Conservation (phyloP, 2,329 filamentous ascomycete genomes). For the Curvularia sp. region DNA sequence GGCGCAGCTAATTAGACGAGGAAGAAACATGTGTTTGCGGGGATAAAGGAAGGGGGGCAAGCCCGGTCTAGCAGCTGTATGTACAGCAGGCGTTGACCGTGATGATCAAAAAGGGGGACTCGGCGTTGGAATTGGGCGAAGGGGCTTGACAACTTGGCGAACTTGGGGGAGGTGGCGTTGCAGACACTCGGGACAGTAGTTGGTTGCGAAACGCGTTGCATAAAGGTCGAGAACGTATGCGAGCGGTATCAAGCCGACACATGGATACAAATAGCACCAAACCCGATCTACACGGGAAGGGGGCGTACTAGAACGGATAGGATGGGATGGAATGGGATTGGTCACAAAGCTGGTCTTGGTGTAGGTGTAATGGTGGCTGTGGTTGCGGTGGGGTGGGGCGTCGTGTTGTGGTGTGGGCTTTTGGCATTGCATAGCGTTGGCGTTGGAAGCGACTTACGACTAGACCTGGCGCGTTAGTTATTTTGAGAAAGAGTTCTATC, state of each 20-base stretch:
- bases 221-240: conserved; percentile 39
- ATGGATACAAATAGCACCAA: conserved; percentile 8
- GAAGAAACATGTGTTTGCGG: not conserved
- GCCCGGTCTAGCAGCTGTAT: conserved; percentile 10
- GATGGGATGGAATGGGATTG: conserved; percentile 8
- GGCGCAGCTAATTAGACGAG: conserved; percentile 37
- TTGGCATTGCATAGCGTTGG: conserved; percentile 43
- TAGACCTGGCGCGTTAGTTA: conserved; percentile 9
- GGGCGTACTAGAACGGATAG: conserved; percentile 9
- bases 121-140: conserved; percentile 28
- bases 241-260: conserved; percentile 27
- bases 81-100: conserved; percentile 12
- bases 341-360: not conserved
- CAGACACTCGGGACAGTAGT: conserved; percentile 26
- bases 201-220: conserved; percentile 41
- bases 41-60: not conserved
- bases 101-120: conserved; percentile 19
- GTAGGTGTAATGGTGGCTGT: conserved; percentile 11
- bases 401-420: conserved; percentile 8
- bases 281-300: not conserved
- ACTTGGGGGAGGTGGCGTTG: conserved; percentile 13
- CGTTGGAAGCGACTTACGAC: conserved; percentile 27
- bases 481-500: not conserved
- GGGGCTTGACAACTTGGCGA: conserved; percentile 21
- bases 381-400: conserved; percentile 1